phyloP scores from a whole-genome alignment of 805 yeast species.

The Schwanniomyces polymorphus region DNA sequence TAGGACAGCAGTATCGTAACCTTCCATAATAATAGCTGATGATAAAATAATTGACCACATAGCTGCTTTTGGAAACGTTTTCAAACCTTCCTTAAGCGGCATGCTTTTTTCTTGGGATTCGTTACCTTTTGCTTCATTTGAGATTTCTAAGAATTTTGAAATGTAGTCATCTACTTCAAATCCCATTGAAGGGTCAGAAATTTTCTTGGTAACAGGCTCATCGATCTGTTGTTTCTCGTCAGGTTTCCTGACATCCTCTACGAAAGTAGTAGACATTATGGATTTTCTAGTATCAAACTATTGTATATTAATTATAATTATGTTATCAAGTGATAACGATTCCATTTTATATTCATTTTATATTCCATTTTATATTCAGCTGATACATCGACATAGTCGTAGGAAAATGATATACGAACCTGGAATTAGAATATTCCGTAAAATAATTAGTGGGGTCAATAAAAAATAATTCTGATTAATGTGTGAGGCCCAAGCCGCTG shows the following conservation, averaged over 20 bases:
- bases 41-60: slow-evolving; percentile 3
- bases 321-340: too few species aligned
- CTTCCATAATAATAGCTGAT: slow-evolving; percentile 42
- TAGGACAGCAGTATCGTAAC: slow-evolving; percentile 27
- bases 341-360: background rate
- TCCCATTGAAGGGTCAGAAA: slow-evolving; percentile 7
- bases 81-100: slow-evolving; percentile 34
- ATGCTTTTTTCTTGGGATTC: slow-evolving; percentile 34
- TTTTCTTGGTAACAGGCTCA: slow-evolving; percentile 1
- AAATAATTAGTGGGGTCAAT: background rate
- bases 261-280: slow-evolving; percentile 13
- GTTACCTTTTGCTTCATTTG: slow-evolving; percentile 23
- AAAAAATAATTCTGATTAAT: background rate
- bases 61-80: slow-evolving; percentile 29
- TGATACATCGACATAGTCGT: background rate
- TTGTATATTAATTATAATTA: too few species aligned
- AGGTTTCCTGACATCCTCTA: slow-evolving; percentile 15
- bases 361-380: background rate
- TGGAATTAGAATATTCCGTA: background rate
- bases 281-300: background rate
- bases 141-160: slow-evolving; percentile 37
- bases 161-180: slow-evolving; percentile 30
- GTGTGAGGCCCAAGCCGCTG: background rate
- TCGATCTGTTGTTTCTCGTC: slow-evolving; percentile 5
- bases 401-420: background rate